Conservation (phyloP, 169 alveolate species). For the Eimeria sp. region DNA sequence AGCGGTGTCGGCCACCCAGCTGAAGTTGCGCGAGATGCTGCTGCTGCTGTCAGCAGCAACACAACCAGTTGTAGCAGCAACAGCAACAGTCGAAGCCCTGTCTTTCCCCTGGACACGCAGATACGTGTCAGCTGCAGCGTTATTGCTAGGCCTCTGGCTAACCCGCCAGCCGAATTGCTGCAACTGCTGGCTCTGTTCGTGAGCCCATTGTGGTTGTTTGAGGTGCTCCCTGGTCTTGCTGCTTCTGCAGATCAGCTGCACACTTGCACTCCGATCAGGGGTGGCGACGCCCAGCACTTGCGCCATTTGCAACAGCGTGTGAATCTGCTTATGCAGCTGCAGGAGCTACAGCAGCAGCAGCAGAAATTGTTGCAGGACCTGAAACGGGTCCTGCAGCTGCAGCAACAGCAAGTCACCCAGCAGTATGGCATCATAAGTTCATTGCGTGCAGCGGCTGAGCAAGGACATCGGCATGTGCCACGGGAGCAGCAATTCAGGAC, state of each 20-base stretch:
- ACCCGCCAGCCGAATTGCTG: constrained; percentile 33
- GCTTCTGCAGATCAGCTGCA: constrained; percentile 20
- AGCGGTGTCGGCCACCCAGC: background rate
- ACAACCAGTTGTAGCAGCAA: background rate
- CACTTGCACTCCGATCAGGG: background rate
- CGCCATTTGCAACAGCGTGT: constrained; percentile 23
- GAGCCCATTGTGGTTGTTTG: constrained; percentile 37
- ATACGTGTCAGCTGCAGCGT: constrained; percentile 35
- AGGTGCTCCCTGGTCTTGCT: constrained; percentile 40
- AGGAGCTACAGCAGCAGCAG: constrained; percentile 48
- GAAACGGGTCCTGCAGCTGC: constrained; percentile 56
- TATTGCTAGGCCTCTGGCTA: constrained; percentile 19
- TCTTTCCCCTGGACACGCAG: background rate
- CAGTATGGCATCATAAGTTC: background rate
- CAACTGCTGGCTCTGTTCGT: constrained; percentile 13
- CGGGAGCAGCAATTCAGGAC: background rate
- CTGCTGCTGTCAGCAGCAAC: background rate
- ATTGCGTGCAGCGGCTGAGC: background rate
- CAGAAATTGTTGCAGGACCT: background rate
- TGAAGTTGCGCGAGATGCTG: background rate
- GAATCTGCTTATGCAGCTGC: constrained; percentile 24
- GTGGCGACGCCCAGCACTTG: background rate
- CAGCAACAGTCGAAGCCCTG: background rate
- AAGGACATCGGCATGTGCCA: background rate
- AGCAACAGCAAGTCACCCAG: constrained; percentile 51